Conservation (phyloP, 1,284 basidiomycete species). For the Pseudozyma sp. region DNA sequence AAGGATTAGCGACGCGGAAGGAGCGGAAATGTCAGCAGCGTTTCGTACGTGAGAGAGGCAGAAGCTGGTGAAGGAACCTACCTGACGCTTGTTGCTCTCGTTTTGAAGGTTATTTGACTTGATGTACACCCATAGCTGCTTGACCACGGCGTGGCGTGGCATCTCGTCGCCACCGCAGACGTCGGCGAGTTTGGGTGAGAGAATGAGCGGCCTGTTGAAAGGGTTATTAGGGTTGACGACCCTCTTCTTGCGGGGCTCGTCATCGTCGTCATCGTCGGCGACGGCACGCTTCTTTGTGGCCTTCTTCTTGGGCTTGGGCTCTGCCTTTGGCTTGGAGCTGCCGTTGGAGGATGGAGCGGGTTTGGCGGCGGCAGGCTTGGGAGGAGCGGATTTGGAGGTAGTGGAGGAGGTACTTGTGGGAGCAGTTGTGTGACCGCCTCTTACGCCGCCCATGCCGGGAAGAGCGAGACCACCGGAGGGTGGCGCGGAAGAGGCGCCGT, state of each 20-base stretch:
- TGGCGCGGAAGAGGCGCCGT: slow-evolving; percentile 35
- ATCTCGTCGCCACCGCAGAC: slow-evolving; percentile 70
- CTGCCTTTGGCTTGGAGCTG: slow-evolving; percentile 32
- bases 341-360: slow-evolving; percentile 36
- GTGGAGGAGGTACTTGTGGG: slow-evolving; percentile 31
- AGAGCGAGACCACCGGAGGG: slow-evolving; percentile 52
- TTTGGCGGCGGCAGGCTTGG: slow-evolving; percentile 27
- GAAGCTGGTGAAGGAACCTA: slow-evolving; percentile 6
- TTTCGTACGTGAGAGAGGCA: not conserved
- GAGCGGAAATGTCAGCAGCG: slow-evolving; percentile 4
- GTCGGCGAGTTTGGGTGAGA: slow-evolving; percentile 60
- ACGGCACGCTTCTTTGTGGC: slow-evolving; percentile 41
- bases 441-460: slow-evolving; percentile 56
- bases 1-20: not conserved
- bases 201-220: slow-evolving; percentile 64
- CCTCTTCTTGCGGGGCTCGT: slow-evolving; percentile 53
- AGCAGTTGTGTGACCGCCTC: slow-evolving; percentile 37
- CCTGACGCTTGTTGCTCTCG: slow-evolving; percentile 76
- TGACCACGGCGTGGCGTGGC: slow-evolving; percentile 87
- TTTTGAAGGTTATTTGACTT: slow-evolving; percentile 82
- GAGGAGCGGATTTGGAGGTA: slow-evolving; percentile 27
- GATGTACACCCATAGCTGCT: slow-evolving; percentile 86
- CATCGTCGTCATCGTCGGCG: slow-evolving; percentile 41
- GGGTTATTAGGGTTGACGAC: slow-evolving; percentile 66
- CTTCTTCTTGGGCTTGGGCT: slow-evolving; percentile 63